These are phyloP conservation scores for Colletotrichum euphorbiae DNA, from an alignment of 2,329 filamentous ascomycete genomes.

Conservation along the genomic window DNA sequence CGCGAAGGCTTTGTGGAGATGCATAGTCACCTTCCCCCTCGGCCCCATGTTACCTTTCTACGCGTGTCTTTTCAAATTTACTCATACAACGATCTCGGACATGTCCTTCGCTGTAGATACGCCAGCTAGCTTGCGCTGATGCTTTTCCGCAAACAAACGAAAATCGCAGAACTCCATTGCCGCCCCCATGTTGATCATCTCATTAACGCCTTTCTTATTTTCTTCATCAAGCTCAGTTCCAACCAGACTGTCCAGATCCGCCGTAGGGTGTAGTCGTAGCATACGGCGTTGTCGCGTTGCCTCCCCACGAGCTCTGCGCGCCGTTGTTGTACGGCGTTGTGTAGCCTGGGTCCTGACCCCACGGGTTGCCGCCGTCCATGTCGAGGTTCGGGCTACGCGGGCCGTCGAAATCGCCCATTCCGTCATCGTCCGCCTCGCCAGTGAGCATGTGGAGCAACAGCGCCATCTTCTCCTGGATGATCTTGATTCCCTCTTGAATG, in stretches of 20 bases:
- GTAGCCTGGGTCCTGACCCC: slow-evolving; percentile 71
- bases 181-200: slow-evolving; percentile 23
- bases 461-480: slow-evolving; percentile 91
- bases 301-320: slow-evolving; percentile 74
- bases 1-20: neutral
- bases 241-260: slow-evolving; percentile 62
- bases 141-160: neutral
- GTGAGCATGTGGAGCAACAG: slow-evolving; percentile 76
- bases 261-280: slow-evolving; percentile 58
- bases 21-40: too few species aligned
- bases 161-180: slow-evolving; percentile 35
- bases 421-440: slow-evolving; percentile 64
- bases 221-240: slow-evolving; percentile 52
- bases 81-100: slow-evolving; percentile 8
- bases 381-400: slow-evolving; percentile 74
- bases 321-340: slow-evolving; percentile 74
- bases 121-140: slow-evolving; percentile 13
- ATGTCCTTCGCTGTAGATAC: neutral
- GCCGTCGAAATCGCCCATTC: slow-evolving; percentile 71
- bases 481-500: slow-evolving; percentile 87
- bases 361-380: slow-evolving; percentile 68
- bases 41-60: neutral
- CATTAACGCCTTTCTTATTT: slow-evolving; percentile 35
- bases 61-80: neutral
- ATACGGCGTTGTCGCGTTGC: slow-evolving; percentile 61